Conservation (phyloP, 2,329 filamentous ascomycete genomes). For the Ustilaginoidea virens region DNA sequence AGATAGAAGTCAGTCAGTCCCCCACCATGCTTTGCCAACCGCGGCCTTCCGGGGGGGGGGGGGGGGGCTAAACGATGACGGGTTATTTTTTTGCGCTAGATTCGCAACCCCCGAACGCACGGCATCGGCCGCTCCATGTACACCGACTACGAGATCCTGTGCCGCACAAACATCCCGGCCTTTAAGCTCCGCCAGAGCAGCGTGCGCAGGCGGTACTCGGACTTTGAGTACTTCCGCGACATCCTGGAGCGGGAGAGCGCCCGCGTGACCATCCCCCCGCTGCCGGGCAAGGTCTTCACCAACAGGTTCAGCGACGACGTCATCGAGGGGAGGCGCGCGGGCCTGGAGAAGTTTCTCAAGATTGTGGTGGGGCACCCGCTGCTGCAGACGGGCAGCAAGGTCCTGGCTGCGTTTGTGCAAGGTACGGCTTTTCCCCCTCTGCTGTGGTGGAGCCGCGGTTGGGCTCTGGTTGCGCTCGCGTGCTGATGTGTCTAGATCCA, state of each 20-base stretch:
- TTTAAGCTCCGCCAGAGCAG: constrained; percentile 87
- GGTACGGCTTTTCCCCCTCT: too few species aligned
- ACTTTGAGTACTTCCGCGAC: constrained; percentile 98
- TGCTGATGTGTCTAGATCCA: constrained; percentile 38
- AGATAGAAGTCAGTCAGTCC: constrained; percentile 88
- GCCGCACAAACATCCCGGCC: constrained; percentile 94
- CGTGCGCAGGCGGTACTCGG: constrained; percentile 87
- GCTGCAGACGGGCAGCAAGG: constrained; percentile 93
- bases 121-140: constrained; percentile 94
- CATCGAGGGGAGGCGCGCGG: constrained; percentile 84
- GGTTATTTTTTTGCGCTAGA: too few species aligned
- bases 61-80: too few species aligned
- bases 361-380: constrained; percentile 95
- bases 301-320: constrained; percentile 97
- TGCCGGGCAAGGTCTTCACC: constrained; percentile 95
- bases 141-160: constrained; percentile 96
- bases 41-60: too few species aligned
- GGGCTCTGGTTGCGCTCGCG: neutral
- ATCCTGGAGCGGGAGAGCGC: constrained; percentile 92
- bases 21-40: too few species aligned
- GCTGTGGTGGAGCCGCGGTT: too few species aligned
- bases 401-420: constrained; percentile 90
- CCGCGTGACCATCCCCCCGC: constrained; percentile 84
- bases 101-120: constrained; percentile 85
- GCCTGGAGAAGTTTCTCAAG: constrained; percentile 88